A percentile compares a stretch with the other conserved stretches of the same genome.
These are phyloP conservation scores for Halophytophthora polymorphica DNA, from an alignment of 352 stramenopile genomes.

Conservation along the genomic window DNA sequence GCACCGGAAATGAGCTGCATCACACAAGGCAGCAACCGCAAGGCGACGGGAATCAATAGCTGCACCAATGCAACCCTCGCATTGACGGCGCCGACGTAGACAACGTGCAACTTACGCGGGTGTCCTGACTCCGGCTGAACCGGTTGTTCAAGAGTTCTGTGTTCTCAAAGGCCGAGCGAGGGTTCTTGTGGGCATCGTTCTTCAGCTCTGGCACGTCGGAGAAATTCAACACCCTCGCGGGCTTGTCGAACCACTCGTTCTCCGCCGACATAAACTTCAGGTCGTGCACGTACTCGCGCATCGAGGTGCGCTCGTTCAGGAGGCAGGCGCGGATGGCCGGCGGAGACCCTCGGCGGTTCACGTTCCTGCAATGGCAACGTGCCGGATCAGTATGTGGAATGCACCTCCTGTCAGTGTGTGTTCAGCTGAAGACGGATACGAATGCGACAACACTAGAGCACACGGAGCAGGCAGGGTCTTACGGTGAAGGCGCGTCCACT, in stretches of 20 bases:
- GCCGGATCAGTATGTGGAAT: background rate
- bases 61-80: background rate
- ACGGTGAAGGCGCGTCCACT: conserved; percentile 83
- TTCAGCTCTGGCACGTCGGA: conserved; percentile 57
- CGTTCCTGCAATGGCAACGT: conserved; percentile 53
- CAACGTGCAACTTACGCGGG: conserved; percentile 46
- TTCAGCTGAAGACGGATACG: background rate
- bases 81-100: background rate
- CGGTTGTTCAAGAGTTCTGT: conserved; percentile 58
- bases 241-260: conserved; percentile 63
- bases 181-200: conserved; percentile 52
- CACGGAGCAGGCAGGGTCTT: conserved; percentile 18
- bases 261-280: conserved; percentile 75
- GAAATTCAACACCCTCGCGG: conserved; percentile 31
- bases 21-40: conserved; percentile 6
- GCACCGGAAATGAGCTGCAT: conserved; percentile 67
- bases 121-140: conserved; percentile 57
- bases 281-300: conserved; percentile 85
- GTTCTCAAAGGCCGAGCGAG: conserved; percentile 57
- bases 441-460: conserved; percentile 1
- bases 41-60: conserved; percentile 1
- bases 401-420: background rate
- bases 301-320: conserved; percentile 79
- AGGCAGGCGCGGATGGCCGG: conserved; percentile 81
- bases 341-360: conserved; percentile 80